phyloP scores from a whole-genome alignment of 768 basidiomycete species.

The Erythrobasidium yunnanense region DNA sequence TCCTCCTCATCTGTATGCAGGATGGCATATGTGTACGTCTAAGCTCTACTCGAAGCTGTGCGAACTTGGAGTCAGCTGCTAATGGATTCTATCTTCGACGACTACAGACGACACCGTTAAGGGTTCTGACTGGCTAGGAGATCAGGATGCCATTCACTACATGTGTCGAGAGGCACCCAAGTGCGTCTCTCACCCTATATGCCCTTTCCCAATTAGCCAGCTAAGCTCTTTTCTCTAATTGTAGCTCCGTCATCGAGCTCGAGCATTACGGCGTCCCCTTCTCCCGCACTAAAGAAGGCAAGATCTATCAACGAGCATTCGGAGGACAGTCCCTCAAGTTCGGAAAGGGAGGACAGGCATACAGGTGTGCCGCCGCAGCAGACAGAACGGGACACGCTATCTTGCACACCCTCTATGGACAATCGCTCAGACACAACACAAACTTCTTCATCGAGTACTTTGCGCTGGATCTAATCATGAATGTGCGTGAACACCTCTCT shows the following conservation, averaged over 20 bases:
- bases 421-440: constrained; percentile 96
- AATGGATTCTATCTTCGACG: constrained; percentile 20
- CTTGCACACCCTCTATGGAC: constrained; percentile 96
- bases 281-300: constrained; percentile 94
- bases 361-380: constrained; percentile 95
- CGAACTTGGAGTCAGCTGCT: neutral
- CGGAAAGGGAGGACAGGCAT: constrained; percentile 97
- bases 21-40: constrained; percentile 27
- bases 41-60: neutral
- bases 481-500: constrained; percentile 20
- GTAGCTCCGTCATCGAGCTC: constrained; percentile 51
- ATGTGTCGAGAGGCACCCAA: constrained; percentile 96
- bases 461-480: constrained; percentile 88
- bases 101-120: constrained; percentile 54
- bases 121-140: constrained; percentile 99
- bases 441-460: constrained; percentile 99
- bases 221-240: neutral
- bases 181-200: constrained; percentile 42
- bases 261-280: constrained; percentile 99
- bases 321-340: constrained; percentile 94
- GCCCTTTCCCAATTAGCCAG: neutral
- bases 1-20: neutral
- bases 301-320: constrained; percentile 98
- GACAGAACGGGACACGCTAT: constrained; percentile 98
- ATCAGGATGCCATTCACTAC: constrained; percentile 94